Percentiles rank a stretch among this genome's conserved stretches.
Conservation (phyloP, 805 yeast species). For the Ogataea neopini region DNA sequence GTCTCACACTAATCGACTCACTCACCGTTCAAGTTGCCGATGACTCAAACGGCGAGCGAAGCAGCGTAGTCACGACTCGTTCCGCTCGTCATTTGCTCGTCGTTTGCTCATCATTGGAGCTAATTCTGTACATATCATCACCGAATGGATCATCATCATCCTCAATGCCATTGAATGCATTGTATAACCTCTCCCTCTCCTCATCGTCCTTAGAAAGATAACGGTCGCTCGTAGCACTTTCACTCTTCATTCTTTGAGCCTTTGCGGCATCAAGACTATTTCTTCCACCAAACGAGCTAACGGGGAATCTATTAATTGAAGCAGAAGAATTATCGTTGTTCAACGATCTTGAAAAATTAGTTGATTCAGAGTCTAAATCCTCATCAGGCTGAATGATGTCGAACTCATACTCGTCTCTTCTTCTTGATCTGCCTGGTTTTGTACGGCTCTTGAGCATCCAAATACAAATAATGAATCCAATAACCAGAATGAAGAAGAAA, state of each 20-base stretch:
- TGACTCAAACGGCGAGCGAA: too few species aligned
- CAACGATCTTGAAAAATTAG: constrained; percentile 16
- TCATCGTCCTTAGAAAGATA: constrained; percentile 32
- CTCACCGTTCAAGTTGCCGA: too few species aligned
- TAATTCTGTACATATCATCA: constrained; percentile 27
- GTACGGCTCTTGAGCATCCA: constrained; percentile 42
- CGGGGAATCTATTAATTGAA: constrained; percentile 17
- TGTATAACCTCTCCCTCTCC: constrained; percentile 43
- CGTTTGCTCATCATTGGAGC: constrained; percentile 16
- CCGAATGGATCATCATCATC: constrained; percentile 26
- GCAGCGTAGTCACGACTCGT: too few species aligned
- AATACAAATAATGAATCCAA: constrained; percentile 54
- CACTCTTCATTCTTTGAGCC: constrained; percentile 8
- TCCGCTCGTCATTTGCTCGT: constrained; percentile 5
- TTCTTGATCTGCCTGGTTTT: constrained; percentile 44
- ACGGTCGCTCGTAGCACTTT: constrained; percentile 15
- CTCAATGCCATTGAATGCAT: constrained; percentile 42
- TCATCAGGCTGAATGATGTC: constrained; percentile 63
- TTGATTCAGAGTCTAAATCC: constrained; percentile 24
- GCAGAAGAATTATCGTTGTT: constrained; percentile 14
- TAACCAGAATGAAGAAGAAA: constrained; percentile 55
- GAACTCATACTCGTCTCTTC: constrained; percentile 73
- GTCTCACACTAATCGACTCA: too few species aligned
- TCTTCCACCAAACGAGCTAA: constrained; percentile 18
- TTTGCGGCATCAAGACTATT: constrained; percentile 29